Percentiles rank a stretch among this genome's conserved stretches.
These are phyloP conservation scores for Annulohypoxylon truncatum DNA, from an alignment of 2,329 filamentous ascomycete species.

Conservation along the genomic window DNA sequence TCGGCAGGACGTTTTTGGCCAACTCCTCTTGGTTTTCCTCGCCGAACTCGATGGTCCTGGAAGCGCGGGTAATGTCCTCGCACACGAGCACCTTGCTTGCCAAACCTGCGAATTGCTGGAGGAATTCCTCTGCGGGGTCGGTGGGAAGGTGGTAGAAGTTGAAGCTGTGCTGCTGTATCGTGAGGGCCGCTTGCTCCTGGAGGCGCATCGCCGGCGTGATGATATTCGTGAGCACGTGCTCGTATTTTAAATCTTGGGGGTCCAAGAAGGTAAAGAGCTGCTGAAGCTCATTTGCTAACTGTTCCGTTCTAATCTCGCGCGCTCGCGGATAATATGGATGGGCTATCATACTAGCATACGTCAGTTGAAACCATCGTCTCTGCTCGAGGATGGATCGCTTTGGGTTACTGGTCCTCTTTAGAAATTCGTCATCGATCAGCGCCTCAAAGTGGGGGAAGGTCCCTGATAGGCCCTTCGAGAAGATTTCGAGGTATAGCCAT, in stretches of 20 bases:
- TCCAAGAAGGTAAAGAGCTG: not conserved
- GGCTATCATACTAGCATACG: not conserved
- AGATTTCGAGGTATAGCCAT: slow-evolving; percentile 5
- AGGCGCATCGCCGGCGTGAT: not conserved
- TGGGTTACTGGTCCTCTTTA: not conserved
- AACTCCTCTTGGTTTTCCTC: not conserved
- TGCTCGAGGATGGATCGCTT: not conserved
- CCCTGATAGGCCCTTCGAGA: not conserved
- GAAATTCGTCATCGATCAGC: not conserved
- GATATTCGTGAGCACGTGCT: not conserved
- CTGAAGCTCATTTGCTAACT: not conserved
- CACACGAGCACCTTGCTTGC: not conserved
- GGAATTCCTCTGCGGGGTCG: not conserved
- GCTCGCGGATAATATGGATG: not conserved
- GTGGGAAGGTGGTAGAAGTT: not conserved
- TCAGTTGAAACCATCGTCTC: not conserved
- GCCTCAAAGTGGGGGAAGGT: not conserved
- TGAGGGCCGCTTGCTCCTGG: not conserved
- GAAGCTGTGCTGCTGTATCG: not conserved
- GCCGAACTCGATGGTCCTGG: not conserved
- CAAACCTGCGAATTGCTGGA: not conserved
- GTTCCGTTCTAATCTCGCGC: not conserved
- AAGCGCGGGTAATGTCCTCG: not conserved
- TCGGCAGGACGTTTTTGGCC: not conserved
- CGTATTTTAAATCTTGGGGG: not conserved